phyloP scores from a whole-genome alignment of 2,329 filamentous ascomycete genomes.

The Pseudogymnoascus sp. region DNA sequence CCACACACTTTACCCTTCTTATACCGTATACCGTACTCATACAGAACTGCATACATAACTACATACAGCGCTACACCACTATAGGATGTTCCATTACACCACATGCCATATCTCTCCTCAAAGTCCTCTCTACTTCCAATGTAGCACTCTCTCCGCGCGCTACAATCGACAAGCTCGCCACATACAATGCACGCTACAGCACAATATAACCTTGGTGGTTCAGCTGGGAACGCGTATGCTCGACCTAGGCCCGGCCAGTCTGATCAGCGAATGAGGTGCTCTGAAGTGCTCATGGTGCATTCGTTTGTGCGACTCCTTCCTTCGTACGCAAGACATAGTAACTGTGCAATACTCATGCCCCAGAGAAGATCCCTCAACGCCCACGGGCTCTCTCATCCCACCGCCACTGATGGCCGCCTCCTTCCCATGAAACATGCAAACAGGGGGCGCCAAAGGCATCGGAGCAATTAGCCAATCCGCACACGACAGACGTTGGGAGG shows the following conservation, averaged over 20 bases:
- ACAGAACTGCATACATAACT: not conserved
- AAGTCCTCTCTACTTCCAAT: not conserved
- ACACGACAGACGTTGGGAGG: not conserved
- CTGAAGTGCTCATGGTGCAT: not conserved
- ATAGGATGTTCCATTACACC: not conserved
- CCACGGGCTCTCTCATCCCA: not conserved
- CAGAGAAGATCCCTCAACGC: not conserved
- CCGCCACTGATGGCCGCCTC: not conserved
- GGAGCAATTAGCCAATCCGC: not conserved
- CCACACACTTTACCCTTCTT: not conserved
- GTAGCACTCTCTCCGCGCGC: not conserved
- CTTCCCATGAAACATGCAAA: not conserved
- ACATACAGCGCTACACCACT: not conserved
- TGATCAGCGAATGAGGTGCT: not conserved
- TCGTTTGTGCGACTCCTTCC: not conserved
- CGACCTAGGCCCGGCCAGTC: not conserved
- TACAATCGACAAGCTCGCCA: not conserved
- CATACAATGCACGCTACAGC: not conserved
- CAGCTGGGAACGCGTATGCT: not conserved
- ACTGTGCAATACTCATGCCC: not conserved
- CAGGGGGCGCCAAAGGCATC: not conserved
- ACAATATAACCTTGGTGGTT: not conserved
- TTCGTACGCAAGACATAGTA: not conserved
- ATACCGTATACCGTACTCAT: not conserved
- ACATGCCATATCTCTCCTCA: not conserved